These are phyloP conservation scores for Suillus cothurnatus DNA, from an alignment of 768 basidiomycete genomes.

Conservation along the genomic window DNA sequence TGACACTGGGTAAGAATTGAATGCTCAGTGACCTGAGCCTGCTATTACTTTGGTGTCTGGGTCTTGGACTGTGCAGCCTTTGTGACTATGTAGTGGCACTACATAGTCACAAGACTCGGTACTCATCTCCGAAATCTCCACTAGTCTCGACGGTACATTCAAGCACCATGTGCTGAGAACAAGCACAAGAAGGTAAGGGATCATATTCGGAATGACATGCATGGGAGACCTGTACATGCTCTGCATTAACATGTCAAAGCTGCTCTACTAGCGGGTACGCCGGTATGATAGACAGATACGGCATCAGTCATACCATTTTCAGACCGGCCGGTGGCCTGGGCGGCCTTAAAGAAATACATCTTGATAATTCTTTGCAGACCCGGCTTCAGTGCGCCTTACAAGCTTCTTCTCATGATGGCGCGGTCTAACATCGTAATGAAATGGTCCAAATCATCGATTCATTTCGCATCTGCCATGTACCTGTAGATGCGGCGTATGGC, in stretches of 20 bases:
- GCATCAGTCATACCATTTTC: neutral
- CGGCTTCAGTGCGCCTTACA: neutral
- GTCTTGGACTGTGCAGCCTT: neutral
- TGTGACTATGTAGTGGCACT: too few relatives aligned
- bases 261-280: neutral
- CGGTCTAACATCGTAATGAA: neutral
- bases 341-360: neutral
- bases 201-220: conserved; percentile 2
- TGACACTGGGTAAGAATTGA: too few relatives aligned
- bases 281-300: neutral
- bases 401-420: neutral
- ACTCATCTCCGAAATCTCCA: neutral
- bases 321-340: neutral
- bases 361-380: neutral
- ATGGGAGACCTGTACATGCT: conserved; percentile 1
- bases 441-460: neutral
- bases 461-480: neutral
- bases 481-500: neutral
- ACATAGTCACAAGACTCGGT: neutral
- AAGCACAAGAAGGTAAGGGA: neutral
- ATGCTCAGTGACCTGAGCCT: neutral
- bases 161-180: neutral
- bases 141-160: neutral
- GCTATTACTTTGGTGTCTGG: neutral
- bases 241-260: neutral